Conservation (phyloP, 768 basidiomycete species). For the Russula earlei region DNA sequence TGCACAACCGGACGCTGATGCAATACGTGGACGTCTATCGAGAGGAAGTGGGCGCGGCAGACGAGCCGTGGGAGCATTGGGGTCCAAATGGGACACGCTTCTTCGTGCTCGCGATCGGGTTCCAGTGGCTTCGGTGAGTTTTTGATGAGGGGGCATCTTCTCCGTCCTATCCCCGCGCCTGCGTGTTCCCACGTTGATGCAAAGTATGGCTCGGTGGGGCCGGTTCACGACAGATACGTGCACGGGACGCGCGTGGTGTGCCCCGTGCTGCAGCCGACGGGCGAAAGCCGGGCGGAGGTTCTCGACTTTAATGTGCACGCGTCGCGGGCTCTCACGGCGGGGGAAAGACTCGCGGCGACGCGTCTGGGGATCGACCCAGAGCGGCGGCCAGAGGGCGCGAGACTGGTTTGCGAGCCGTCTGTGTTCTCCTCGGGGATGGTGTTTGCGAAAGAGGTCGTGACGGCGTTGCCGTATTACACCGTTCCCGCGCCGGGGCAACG, state of each 20-base stretch:
- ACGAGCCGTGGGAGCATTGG: constrained; percentile 33
- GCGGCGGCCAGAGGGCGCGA: neutral
- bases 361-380: constrained; percentile 2
- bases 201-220: too few species aligned
- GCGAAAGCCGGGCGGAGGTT: constrained; percentile 16
- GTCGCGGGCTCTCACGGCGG: constrained; percentile 3
- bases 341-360: neutral
- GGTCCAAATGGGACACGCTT: constrained; percentile 30
- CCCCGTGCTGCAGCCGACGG: constrained; percentile 14
- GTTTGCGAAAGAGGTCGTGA: constrained; percentile 25
- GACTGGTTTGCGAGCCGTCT: constrained; percentile 1
- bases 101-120: constrained; percentile 23
- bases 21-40: neutral
- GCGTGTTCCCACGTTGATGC: too few species aligned
- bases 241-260: constrained; percentile 34
- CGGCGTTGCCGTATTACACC: constrained; percentile 24
- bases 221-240: constrained; percentile 23
- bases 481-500: constrained; percentile 5
- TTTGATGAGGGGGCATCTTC: too few species aligned
- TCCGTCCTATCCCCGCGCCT: neutral
- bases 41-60: neutral
- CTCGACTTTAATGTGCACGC: constrained; percentile 28
- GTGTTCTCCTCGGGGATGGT: constrained; percentile 14
- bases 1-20: constrained; percentile 28
- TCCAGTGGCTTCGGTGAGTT: constrained; percentile 31